Percentiles rank a stretch among this genome's conserved stretches.
Conservation (phyloP, 2,329 filamentous ascomycete genomes). For the Sclerotinia subarctica region DNA sequence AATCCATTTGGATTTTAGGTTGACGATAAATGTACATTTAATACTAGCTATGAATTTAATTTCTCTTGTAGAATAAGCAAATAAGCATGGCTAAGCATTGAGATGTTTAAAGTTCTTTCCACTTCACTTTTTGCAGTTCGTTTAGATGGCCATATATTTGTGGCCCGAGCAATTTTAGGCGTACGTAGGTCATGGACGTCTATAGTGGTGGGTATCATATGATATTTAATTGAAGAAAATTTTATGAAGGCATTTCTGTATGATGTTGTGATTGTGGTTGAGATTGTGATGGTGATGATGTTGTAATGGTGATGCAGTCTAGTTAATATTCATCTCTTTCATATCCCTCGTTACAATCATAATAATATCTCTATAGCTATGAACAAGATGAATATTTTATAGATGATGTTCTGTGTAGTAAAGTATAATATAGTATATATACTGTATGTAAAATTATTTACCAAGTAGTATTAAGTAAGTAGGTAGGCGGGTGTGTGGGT, state of each 20-base stretch:
- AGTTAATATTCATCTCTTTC: not conserved
- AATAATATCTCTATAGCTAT: not conserved
- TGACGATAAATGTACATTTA: slow-evolving; percentile 28
- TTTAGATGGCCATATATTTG: slow-evolving; percentile 1
- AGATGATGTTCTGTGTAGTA: not conserved
- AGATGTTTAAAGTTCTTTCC: slow-evolving; percentile 32
- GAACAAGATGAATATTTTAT: not conserved
- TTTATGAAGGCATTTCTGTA: not conserved
- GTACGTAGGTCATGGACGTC: not conserved
- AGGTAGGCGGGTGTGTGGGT: no score
- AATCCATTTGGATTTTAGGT: slow-evolving; percentile 67
- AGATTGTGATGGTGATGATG: not conserved
- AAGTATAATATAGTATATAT: no score
- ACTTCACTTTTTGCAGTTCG: slow-evolving; percentile 6
- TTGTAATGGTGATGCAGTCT: not conserved
- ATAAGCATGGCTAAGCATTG: slow-evolving; percentile 29
- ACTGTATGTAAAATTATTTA: no score
- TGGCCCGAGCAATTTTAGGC: slow-evolving; percentile 8
- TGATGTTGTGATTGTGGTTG: not conserved
- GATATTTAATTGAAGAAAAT: slow-evolving; percentile 21
- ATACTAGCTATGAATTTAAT: slow-evolving; percentile 27
- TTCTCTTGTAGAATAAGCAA: slow-evolving; percentile 35
- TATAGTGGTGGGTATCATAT: slow-evolving; percentile 13
- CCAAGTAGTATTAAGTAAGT: no score
- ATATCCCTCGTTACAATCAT: no score